A percentile compares a stretch with the other conserved stretches of the same genome.
These are phyloP conservation scores for Chytriomyces sp. DNA, from an alignment of 192 early-diverging fungal species.

Conservation along the genomic window DNA sequence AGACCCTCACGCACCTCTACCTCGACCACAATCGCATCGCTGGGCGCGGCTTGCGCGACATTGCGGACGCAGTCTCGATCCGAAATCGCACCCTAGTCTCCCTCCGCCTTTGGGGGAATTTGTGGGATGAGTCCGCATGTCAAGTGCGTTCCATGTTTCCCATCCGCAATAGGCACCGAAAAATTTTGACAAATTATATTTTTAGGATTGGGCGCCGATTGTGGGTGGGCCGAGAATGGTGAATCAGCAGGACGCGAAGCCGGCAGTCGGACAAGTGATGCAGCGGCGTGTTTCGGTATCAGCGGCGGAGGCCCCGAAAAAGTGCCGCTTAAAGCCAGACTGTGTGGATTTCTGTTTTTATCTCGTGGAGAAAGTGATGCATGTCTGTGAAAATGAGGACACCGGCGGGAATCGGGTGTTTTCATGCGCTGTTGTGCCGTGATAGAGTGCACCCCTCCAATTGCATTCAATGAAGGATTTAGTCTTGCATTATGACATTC, in stretches of 20 bases:
- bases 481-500: too few relatives aligned
- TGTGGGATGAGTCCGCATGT: slow-evolving; percentile 46
- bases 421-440: slow-evolving; percentile 3
- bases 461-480: too few relatives aligned
- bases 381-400: slow-evolving; percentile 35
- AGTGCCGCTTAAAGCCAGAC: slow-evolving; percentile 25
- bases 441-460: too few relatives aligned
- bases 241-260: neutral
- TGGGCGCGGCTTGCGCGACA: slow-evolving; percentile 39
- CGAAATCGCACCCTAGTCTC: slow-evolving; percentile 33
- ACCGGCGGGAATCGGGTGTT: neutral
- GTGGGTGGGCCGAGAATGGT: slow-evolving; percentile 39
- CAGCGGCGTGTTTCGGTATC: neutral
- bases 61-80: slow-evolving; percentile 34
- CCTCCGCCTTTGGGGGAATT: slow-evolving; percentile 52
- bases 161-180: slow-evolving; percentile 1
- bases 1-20: slow-evolving; percentile 40
- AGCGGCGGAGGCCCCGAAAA: neutral
- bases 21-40: slow-evolving; percentile 54
- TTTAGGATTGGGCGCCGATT: slow-evolving; percentile 40
- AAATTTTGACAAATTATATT: neutral
- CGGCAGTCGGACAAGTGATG: neutral
- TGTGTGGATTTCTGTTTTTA: slow-evolving; percentile 50
- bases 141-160: slow-evolving; percentile 31
- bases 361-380: slow-evolving; percentile 41